Evolutionary conservation across 106 monocot genomes (phyloP).

Genomic region (Dactylorhiza incarnata): DNA sequence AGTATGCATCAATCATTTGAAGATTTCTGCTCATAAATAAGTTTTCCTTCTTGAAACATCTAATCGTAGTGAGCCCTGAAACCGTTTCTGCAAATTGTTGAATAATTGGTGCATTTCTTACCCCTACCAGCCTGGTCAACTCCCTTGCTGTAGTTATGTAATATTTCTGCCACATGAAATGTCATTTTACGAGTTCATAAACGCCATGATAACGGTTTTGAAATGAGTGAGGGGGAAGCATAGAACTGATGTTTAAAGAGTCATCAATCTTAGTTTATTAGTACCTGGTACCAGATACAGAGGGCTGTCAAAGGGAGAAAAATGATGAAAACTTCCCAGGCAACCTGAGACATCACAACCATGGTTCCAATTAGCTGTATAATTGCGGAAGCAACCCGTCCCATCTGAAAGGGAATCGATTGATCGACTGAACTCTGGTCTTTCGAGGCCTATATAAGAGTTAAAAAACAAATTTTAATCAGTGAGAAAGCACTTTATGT

Average conservation of each 20-base stretch:
- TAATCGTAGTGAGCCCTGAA: conserved; percentile 26
- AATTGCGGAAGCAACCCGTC: conserved; percentile 29
- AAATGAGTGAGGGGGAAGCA: no score
- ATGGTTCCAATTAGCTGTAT: conserved; percentile 51
- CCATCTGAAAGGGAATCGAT: conserved; percentile 29
- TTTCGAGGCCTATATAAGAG: conserved; percentile 42
- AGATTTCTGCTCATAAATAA: conserved; percentile 14
- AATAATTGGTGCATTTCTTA: conserved; percentile 36
- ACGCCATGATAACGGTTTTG: neutral
- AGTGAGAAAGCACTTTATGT: neutral
- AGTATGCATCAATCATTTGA: conserved; percentile 22
- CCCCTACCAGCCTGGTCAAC: conserved; percentile 23
- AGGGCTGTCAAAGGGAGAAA: conserved; percentile 47
- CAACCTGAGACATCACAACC: conserved; percentile 64
- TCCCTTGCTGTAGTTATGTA: conserved; percentile 32
- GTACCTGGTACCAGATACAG: conserved; percentile 73
- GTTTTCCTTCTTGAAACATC: conserved; percentile 22
- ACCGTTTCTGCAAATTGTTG: conserved; percentile 35
- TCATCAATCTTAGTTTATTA: no score
- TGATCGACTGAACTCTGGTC: conserved; percentile 62
- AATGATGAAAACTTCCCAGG: conserved; percentile 57
- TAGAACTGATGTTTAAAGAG: no score
- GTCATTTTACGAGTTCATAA: neutral
- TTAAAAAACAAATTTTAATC: neutral
- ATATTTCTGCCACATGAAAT: conserved; percentile 16